phyloP scores from a whole-genome alignment of 148 eudicot species.

The Diospyros lotus region DNA sequence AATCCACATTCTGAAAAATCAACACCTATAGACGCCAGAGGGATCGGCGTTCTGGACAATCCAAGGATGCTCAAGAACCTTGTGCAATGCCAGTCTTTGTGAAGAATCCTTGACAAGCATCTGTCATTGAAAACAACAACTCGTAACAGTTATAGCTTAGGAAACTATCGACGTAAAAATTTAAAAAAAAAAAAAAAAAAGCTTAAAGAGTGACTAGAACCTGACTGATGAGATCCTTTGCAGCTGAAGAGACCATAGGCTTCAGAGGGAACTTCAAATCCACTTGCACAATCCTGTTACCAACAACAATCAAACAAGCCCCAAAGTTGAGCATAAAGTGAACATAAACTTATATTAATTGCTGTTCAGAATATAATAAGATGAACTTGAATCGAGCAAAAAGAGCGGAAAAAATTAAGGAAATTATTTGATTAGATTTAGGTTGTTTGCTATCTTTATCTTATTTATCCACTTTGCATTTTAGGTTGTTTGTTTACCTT shows the following conservation, averaged over 20 bases:
- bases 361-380: too few relatives aligned
- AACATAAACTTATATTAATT: too few relatives aligned
- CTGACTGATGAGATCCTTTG: slow-evolving; percentile 80
- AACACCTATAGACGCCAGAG: slow-evolving; percentile 69
- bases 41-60: slow-evolving; percentile 90
- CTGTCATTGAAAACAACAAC: slow-evolving; percentile 21
- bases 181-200: not conserved
- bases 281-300: slow-evolving; percentile 77
- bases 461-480: not conserved
- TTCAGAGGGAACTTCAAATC: slow-evolving; percentile 76
- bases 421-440: too few relatives aligned
- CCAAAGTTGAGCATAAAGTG: too few relatives aligned
- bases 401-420: too few relatives aligned
- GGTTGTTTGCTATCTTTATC: too few relatives aligned
- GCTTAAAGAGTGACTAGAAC: not conserved
- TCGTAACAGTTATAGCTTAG: too few relatives aligned
- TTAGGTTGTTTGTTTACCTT: slow-evolving; percentile 38
- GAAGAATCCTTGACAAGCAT: slow-evolving; percentile 95
- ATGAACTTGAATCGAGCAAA: too few relatives aligned
- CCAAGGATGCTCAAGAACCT: slow-evolving; percentile 96
- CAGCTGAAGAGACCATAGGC: slow-evolving; percentile 73
- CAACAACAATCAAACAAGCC: not conserved
- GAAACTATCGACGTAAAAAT: too few relatives aligned
- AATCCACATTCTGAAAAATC: not conserved
- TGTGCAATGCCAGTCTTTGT: slow-evolving; percentile 78